Evolutionary conservation across 23 red algal genomes (phyloP).

Genomic region (Cyanidioschyzon merolae): DNA sequence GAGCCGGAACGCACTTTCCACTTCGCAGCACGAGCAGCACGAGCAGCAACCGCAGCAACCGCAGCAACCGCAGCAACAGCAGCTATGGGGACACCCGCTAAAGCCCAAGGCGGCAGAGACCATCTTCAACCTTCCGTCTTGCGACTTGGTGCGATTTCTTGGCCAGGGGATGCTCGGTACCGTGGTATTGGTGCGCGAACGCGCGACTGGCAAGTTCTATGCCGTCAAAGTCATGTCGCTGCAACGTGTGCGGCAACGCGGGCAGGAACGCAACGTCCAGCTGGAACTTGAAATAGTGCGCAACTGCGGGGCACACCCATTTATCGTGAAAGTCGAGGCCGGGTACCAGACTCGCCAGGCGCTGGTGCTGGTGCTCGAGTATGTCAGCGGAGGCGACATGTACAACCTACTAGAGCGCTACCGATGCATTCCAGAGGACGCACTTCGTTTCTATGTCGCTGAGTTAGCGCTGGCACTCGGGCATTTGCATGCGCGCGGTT

Average conservation of each 20-base stretch:
- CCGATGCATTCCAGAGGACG: slow-evolving; percentile 46
- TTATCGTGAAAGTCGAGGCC: slow-evolving; percentile 64
- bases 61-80: background rate
- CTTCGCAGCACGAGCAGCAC: background rate
- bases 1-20: too few relatives aligned
- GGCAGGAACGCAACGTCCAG: slow-evolving; percentile 41
- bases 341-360: slow-evolving; percentile 61
- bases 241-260: slow-evolving; percentile 40
- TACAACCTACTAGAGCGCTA: slow-evolving; percentile 61
- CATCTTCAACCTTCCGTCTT: slow-evolving; percentile 38
- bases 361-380: slow-evolving; percentile 87
- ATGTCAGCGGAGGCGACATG: slow-evolving; percentile 80
- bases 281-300: slow-evolving; percentile 66
- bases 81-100: background rate
- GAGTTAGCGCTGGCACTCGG: slow-evolving; percentile 54
- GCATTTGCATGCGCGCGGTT: slow-evolving; percentile 63
- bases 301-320: slow-evolving; percentile 82
- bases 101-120: background rate
- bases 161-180: slow-evolving; percentile 84
- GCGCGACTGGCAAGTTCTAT: slow-evolving; percentile 50
- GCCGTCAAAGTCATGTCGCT: slow-evolving; percentile 74
- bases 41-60: background rate
- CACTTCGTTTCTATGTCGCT: slow-evolving; percentile 59
- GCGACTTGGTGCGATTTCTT: slow-evolving; percentile 58
- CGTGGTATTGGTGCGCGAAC: slow-evolving; percentile 65